A percentile compares a stretch with the other conserved stretches of the same genome.
phyloP scores from a whole-genome alignment of 345 rosid genomes.

The Kernera saxatilis region DNA sequence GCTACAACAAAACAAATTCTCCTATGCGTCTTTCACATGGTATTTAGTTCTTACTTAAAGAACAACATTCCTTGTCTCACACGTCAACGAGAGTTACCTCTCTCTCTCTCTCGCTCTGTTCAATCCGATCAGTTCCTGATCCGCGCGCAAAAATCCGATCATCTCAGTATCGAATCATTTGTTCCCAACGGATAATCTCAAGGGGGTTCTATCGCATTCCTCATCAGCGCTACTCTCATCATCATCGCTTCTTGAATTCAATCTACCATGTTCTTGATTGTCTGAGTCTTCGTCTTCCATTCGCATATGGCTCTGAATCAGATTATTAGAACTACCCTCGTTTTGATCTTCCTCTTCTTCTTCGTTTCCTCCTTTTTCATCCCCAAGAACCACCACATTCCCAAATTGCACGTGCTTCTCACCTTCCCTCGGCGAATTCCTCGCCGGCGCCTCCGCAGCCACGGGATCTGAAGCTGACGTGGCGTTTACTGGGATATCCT shows the following conservation, averaged over 20 bases:
- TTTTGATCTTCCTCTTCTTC: neutral
- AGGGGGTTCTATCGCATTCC: constrained; percentile 26
- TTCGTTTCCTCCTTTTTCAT: neutral
- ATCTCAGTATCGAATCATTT: neutral
- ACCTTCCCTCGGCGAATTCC: constrained; percentile 15
- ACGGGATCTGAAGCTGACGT: constrained; percentile 8
- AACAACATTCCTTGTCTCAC: constrained; percentile 20
- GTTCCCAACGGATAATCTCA: constrained; percentile 17
- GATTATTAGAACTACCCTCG: constrained; percentile 3
- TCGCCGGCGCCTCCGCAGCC: neutral
- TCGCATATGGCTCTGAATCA: constrained; percentile 13
- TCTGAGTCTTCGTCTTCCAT: neutral
- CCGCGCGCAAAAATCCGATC: neutral
- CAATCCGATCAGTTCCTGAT: constrained; percentile 13
- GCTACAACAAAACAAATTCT: constrained; percentile 5
- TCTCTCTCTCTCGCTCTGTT: neutral
- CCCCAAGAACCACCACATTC: constrained; percentile 35
- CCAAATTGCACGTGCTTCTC: constrained; percentile 50
- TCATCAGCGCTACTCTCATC: neutral
- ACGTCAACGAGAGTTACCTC: constrained; percentile 3
- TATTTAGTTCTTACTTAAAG: constrained; percentile 14
- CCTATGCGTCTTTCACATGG: constrained; percentile 12
- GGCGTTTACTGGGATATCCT: neutral
- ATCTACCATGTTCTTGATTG: neutral
- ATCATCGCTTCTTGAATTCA: constrained; percentile 22